These are phyloP conservation scores for Fusarium chaquense DNA, from an alignment of 2,329 filamentous ascomycete genomes.

Conservation along the genomic window DNA sequence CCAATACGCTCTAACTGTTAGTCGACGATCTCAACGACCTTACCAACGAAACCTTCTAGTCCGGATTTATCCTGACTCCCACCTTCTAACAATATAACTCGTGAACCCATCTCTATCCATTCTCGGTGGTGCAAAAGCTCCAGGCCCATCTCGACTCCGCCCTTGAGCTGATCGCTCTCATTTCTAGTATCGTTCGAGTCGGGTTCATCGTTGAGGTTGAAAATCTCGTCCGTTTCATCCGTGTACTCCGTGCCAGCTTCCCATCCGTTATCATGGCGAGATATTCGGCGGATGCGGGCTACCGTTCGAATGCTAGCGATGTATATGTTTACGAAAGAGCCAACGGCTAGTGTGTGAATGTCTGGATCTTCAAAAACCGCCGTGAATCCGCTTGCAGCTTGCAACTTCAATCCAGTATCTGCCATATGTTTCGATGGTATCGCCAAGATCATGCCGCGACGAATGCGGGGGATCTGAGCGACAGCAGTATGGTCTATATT, in stretches of 20 bases:
- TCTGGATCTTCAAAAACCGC: conserved; percentile 77
- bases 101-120: conserved; percentile 78
- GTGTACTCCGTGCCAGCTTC: conserved; percentile 46
- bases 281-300: conserved; percentile 76
- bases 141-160: conserved; percentile 69
- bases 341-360: conserved; percentile 72
- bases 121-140: conserved; percentile 77
- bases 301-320: conserved; percentile 87
- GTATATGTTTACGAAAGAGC: conserved; percentile 83
- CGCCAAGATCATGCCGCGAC: conserved; percentile 87
- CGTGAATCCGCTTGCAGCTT: conserved; percentile 75
- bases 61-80: conserved; percentile 75
- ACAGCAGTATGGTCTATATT: conserved; percentile 1
- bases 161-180: conserved; percentile 31
- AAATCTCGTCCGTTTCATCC: conserved; percentile 67
- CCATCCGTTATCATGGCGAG: conserved; percentile 41
- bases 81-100: conserved; percentile 78
- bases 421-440: conserved; percentile 70
- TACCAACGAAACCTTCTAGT: conserved; percentile 79
- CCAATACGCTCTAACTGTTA: conserved; percentile 49
- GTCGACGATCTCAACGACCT: conserved; percentile 71
- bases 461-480: conserved; percentile 58
- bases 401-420: conserved; percentile 68
- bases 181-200: conserved; percentile 51
- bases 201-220: conserved; percentile 65